Conservation (phyloP, 1,284 basidiomycete species). For the Cryptococcus floricola region DNA sequence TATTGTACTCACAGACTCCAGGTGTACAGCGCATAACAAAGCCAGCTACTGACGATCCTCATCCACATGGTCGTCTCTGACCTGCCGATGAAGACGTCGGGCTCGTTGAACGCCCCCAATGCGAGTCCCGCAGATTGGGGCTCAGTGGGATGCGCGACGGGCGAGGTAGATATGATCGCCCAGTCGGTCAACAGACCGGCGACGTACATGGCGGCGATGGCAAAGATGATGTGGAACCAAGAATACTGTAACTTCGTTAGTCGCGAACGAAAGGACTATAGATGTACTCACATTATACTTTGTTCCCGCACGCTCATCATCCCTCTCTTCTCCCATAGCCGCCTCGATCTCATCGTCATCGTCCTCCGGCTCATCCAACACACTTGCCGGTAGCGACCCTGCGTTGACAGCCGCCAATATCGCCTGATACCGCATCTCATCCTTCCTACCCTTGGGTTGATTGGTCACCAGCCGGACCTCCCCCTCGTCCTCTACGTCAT, state of each 20-base stretch:
- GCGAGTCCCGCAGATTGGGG: conserved; percentile 7
- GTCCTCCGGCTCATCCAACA: conserved; percentile 71
- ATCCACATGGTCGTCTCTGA: conserved; percentile 99
- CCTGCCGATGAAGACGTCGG: conserved; percentile 87
- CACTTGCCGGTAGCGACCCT: conserved; percentile 91
- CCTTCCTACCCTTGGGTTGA: conserved; percentile 74
- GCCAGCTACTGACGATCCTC: conserved; percentile 91
- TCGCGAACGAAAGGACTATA: background rate
- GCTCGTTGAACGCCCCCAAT: conserved; percentile 19
- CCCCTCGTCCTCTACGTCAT: conserved; percentile 50
- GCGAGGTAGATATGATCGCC: conserved; percentile 42
- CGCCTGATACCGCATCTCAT: conserved; percentile 89
- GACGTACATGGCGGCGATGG: conserved; percentile 95
- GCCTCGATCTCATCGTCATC: conserved; percentile 72
- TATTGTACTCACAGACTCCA: conserved; percentile 64
- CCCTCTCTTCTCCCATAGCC: conserved; percentile 65
- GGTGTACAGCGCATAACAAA: conserved; percentile 80
- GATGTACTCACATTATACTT: conserved; percentile 74
- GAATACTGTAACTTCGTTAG: conserved; percentile 62
- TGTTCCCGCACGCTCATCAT: conserved; percentile 95
- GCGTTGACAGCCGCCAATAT: conserved; percentile 93
- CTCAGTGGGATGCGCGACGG: conserved; percentile 33
- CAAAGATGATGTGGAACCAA: conserved; percentile 98
- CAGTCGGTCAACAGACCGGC: conserved; percentile 98
- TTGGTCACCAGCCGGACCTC: conserved; percentile 69